Evolutionary conservation across 257 asterid genomes (phyloP).

Genomic region (Leptodermis oblonga): DNA sequence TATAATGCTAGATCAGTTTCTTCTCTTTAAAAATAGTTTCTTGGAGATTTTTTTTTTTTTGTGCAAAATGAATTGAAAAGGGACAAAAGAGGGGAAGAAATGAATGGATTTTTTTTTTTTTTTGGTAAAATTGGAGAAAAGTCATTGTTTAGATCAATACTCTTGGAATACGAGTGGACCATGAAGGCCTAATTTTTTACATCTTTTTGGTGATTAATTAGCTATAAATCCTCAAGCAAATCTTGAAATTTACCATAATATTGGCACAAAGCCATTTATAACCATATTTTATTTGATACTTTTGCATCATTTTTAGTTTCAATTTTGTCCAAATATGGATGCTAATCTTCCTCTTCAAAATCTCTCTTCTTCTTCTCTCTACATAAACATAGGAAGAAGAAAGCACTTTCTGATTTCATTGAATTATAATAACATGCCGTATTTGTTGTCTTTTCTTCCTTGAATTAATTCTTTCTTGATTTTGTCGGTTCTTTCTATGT

Average conservation of each 20-base stretch:
- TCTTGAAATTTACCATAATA: not conserved
- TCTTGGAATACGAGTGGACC: not conserved
- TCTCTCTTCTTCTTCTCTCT: not conserved
- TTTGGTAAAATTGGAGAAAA: not conserved
- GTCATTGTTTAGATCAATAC: not conserved
- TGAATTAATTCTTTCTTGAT: slow-evolving; percentile 15
- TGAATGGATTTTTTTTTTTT: too few species aligned
- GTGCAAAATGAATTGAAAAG: too few species aligned
- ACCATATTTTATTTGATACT: not conserved
- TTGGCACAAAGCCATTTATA: not conserved
- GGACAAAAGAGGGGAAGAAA: too few species aligned
- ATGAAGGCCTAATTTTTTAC: not conserved
- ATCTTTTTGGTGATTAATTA: not conserved
- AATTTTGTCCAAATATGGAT: not conserved
- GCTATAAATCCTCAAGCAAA: not conserved
- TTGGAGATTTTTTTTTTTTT: too few species aligned
- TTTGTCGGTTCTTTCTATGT: slow-evolving; percentile 3
- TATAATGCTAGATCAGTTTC: too few species aligned
- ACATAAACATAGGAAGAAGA: not conserved
- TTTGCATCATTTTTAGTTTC: too few species aligned
- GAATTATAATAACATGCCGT: not conserved
- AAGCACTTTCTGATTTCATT: not conserved
- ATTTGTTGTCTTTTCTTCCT: slow-evolving; percentile 18
- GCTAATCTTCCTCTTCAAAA: not conserved
- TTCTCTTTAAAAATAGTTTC: too few species aligned